These are phyloP conservation scores for Paecilomyces formosus DNA, from an alignment of 2,329 filamentous ascomycete species.

Conservation along the genomic window DNA sequence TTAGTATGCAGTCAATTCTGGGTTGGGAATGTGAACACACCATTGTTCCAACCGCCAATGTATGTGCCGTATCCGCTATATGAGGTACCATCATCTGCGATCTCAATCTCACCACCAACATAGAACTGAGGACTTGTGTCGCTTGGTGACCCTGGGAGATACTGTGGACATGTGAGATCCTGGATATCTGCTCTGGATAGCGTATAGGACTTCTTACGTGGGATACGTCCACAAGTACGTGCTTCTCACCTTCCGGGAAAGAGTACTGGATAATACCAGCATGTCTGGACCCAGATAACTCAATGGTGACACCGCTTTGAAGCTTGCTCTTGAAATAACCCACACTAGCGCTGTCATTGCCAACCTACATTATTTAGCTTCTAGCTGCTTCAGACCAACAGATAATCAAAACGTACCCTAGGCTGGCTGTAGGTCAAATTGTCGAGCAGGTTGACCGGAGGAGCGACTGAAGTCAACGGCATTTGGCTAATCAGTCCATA, in stretches of 20 bases:
- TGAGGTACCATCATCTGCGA: slow-evolving; percentile 28
- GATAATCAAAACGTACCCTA: slow-evolving; percentile 40
- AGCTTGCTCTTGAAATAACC: slow-evolving; percentile 59
- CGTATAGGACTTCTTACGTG: slow-evolving; percentile 14
- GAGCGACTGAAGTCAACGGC: slow-evolving; percentile 28
- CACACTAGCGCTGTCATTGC: slow-evolving; percentile 50
- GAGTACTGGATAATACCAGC: slow-evolving; percentile 57
- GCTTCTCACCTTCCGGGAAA: slow-evolving; percentile 49
- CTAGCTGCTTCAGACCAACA: not conserved
- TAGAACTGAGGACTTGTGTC: slow-evolving; percentile 35
- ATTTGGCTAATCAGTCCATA: slow-evolving; percentile 31
- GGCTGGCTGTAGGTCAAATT: slow-evolving; percentile 45
- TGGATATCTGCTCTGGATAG: too few relatives aligned
- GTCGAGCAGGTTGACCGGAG: slow-evolving; percentile 31
- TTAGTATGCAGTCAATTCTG: not conserved
- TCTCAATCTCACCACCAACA: slow-evolving; percentile 33
- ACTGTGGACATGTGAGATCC: slow-evolving; percentile 29
- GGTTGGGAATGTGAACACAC: slow-evolving; percentile 9
- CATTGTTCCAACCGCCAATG: slow-evolving; percentile 38
- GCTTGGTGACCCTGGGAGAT: slow-evolving; percentile 38
- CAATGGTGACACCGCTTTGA: slow-evolving; percentile 49
- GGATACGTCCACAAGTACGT: slow-evolving; percentile 57
- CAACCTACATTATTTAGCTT: slow-evolving; percentile 14
- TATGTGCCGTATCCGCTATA: slow-evolving; percentile 44
- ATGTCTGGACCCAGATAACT: slow-evolving; percentile 59